Base-by-base conservation (phyloP, 495 filamentous ascomycete genomes). In the Penicillium lividum region DNA sequence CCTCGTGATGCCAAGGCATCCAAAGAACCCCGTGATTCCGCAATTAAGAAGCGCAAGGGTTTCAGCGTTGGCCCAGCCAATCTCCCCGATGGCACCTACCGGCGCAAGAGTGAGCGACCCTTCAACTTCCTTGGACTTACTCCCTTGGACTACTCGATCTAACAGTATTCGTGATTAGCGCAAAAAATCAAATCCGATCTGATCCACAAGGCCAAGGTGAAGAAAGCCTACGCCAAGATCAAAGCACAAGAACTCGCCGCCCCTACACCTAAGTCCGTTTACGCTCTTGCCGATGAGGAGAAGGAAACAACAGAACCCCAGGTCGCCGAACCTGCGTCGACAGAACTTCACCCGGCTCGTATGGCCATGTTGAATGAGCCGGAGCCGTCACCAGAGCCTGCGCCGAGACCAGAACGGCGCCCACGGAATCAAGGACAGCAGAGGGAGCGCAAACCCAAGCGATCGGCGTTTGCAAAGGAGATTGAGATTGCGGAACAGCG, bases 201-300 rank as follows among this genome's bases (percentile, higher is more conserved):
- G 49, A 97, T 98, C 70, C 84, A 90, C 69, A 95, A 93, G 73
- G 93, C 93, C 63, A 96, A 97, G 73, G 81, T 96, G 48, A 96
- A 92, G 73, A 97, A 96, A 73, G 81, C 89, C 44, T 97, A 96
- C 70, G 89, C 86, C 63, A 98, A 97, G 73, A 75, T 96, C 56
- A 91, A 92, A 69, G 84, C 84, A 43, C 77, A 80, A 54, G 82
- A 84, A 70, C 67, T 73, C 33, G 70, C 68, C 11, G 59, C 64
- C 49, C 68, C 58, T 40, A 67, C 60, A 11, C 64, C 56, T 50
- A 75, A 67, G 56, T 71, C 71, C 7, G 60, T 69, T 38, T 71
- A 76, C 53, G 67, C 73, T 45, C 67, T 63, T 30, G 70, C 71
- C 51, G 64, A 61, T 43, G 53, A 62, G 31, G 60, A 67, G 38